Percentiles rank a stretch among this genome's conserved stretches.
phyloP scores from a whole-genome alignment of 108 stramenopile species.

The Nitzschia palea region DNA sequence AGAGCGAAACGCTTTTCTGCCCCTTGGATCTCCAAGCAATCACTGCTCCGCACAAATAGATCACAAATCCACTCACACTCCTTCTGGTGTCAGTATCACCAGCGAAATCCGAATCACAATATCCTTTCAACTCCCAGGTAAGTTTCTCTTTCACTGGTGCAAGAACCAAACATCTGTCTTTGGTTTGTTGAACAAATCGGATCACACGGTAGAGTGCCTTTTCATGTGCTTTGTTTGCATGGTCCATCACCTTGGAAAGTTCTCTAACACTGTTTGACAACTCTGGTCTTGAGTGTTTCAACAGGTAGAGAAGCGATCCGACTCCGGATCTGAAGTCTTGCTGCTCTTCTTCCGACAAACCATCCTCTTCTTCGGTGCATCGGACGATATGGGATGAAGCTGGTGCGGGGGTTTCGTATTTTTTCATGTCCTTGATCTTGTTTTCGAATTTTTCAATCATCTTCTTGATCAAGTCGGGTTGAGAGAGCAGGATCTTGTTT shows the following conservation, averaged over 20 bases:
- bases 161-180: neutral
- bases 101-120: neutral
- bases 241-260: constrained; percentile 13
- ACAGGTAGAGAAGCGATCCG: no score
- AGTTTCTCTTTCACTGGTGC: neutral
- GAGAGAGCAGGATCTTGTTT: neutral
- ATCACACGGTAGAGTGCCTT: constrained; percentile 13
- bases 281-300: constrained; percentile 2
- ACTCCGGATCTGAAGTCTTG: neutral
- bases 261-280: neutral
- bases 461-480: neutral
- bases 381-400: neutral
- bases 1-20: neutral
- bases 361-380: neutral
- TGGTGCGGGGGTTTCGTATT: constrained; percentile 4
- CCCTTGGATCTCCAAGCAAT: constrained; percentile 3
- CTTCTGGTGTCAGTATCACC: neutral
- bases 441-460: neutral
- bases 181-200: neutral
- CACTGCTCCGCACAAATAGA: constrained; percentile 7
- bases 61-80: neutral
- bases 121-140: neutral
- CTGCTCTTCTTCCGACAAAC: neutral
- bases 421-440: neutral
- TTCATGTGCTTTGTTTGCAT: neutral